These are phyloP conservation scores for Debaryomyces prosopidis DNA, from an alignment of 805 yeast genomes.

Conservation along the genomic window DNA sequence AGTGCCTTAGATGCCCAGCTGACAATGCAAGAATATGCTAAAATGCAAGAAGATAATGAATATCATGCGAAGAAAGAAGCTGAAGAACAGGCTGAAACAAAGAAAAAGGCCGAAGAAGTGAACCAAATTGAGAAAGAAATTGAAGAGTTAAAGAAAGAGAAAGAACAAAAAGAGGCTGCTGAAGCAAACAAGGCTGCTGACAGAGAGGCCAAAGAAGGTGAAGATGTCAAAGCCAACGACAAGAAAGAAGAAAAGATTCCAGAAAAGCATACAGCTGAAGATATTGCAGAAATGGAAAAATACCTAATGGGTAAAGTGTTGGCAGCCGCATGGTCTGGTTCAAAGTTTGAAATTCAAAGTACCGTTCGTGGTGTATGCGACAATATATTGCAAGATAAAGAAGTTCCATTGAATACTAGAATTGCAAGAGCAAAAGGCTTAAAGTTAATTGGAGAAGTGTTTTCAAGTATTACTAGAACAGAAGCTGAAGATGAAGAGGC, in stretches of 20 bases:
- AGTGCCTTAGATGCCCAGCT: constrained; percentile 78
- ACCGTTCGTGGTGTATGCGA: constrained; percentile 75
- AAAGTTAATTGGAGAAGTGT: constrained; percentile 61
- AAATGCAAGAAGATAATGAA: constrained; percentile 59
- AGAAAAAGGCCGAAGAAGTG: constrained; percentile 14
- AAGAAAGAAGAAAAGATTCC: constrained; percentile 25
- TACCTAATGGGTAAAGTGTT: constrained; percentile 75
- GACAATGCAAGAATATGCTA: constrained; percentile 71
- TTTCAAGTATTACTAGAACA: constrained; percentile 57
- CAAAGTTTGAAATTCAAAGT: constrained; percentile 74
- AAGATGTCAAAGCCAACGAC: constrained; percentile 1
- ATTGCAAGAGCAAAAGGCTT: constrained; percentile 65
- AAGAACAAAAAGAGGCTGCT: constrained; percentile 11
- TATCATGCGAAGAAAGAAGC: constrained; percentile 41
- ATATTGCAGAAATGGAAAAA: constrained; percentile 70
- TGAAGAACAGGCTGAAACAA: constrained; percentile 21
- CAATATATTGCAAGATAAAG: constrained; percentile 57
- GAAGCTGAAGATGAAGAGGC: constrained; percentile 75
- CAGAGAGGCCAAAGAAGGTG: constrained; percentile 9
- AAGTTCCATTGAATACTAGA: constrained; percentile 45
- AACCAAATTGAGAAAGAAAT: constrained; percentile 17
- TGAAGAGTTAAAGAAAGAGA: constrained; percentile 17
- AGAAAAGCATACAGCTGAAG: constrained; percentile 52
- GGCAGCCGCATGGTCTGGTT: constrained; percentile 84
- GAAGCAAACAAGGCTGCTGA: constrained; percentile 4